Base-by-base conservation (phyloP, 257 asterid species). In the Salvia splendens region DNA sequence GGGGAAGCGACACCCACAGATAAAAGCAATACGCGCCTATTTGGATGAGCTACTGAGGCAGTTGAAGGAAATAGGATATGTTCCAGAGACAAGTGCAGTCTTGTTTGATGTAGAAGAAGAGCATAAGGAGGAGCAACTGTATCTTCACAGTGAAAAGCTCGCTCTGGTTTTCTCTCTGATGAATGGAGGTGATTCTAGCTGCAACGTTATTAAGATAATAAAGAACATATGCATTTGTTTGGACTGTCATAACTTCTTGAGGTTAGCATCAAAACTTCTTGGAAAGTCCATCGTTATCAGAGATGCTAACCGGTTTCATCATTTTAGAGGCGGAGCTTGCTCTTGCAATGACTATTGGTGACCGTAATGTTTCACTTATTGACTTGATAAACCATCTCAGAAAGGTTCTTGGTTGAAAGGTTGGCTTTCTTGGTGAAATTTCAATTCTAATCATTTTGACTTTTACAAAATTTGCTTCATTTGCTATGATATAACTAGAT, bases 331-430 rank as follows among this genome's bases (percentile, higher is more conserved):
- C 9, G 93, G 95, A 54, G 55, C 51, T 14, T 91, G 97, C 81
- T 86, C 93, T 75, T 91, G 97, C 82, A 86, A 91, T 65, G 92
- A 88, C 65, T 91, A 81, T 50, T 91, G 96, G 96, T 90, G 78
- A 81, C 4, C 11, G 1, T n/a, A 5, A 14, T 46, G 12, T 15
- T 4, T 35, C 30, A 24, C 30, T 24, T 24, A 24, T 24, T 24
- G 40, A 6, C 7, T 35, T 6, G 40, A 35, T 6, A 35, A 35
- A 38, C 42, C 42, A 38, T 38, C 2, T 38, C 8, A 38, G 8
- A 5, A 24, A 28, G 55, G 15, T 49, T 49, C 55, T 49, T 49
- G 55, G 51, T 48, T 32, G 42, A 20, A 35, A 56, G 62, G 53
- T 38, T 16, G 3, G 50, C 1, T 20, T 20, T 41, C 40, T 9